Conservation (phyloP, 2,329 filamentous ascomycete genomes). For the Mollisia scopiformis region DNA sequence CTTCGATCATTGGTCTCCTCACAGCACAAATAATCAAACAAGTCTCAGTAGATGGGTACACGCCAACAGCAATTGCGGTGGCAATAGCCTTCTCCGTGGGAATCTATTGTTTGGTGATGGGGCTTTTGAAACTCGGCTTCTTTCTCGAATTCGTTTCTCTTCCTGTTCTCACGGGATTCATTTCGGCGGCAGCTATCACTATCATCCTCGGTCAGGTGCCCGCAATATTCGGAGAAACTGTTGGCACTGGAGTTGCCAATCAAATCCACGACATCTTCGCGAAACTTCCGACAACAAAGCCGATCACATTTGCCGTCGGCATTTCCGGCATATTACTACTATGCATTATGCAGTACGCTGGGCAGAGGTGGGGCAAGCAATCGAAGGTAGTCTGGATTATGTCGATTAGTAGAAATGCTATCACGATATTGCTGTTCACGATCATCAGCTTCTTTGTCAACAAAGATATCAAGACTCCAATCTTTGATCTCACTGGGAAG, state of each 20-base stretch:
- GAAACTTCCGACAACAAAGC: constrained; percentile 57
- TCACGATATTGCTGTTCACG: constrained; percentile 64
- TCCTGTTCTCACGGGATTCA: constrained; percentile 66
- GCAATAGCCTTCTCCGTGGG: constrained; percentile 67
- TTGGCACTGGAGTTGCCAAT: constrained; percentile 53
- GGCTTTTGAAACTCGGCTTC: constrained; percentile 65
- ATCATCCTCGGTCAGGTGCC: constrained; percentile 67
- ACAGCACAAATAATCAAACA: constrained; percentile 64
- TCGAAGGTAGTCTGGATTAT: constrained; percentile 62
- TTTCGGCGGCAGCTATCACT: constrained; percentile 66
- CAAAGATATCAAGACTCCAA: constrained; percentile 37
- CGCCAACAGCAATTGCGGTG: constrained; percentile 59
- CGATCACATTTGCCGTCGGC: constrained; percentile 54
- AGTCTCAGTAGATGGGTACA: constrained; percentile 51
- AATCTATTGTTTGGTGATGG: constrained; percentile 61
- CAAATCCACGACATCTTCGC: constrained; percentile 63
- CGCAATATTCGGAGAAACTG: constrained; percentile 35
- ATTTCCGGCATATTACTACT: constrained; percentile 60
- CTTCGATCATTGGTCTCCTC: constrained; percentile 65
- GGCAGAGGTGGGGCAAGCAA: constrained; percentile 58
- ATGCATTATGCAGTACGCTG: constrained; percentile 51
- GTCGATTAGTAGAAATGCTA: constrained; percentile 62
- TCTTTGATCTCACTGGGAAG: constrained; percentile 61
- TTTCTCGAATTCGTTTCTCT: constrained; percentile 68
- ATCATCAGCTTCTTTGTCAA: constrained; percentile 66